Evolutionary conservation across 23 red algal species (phyloP).

Genomic region (Gracilariopsis chorda): DNA sequence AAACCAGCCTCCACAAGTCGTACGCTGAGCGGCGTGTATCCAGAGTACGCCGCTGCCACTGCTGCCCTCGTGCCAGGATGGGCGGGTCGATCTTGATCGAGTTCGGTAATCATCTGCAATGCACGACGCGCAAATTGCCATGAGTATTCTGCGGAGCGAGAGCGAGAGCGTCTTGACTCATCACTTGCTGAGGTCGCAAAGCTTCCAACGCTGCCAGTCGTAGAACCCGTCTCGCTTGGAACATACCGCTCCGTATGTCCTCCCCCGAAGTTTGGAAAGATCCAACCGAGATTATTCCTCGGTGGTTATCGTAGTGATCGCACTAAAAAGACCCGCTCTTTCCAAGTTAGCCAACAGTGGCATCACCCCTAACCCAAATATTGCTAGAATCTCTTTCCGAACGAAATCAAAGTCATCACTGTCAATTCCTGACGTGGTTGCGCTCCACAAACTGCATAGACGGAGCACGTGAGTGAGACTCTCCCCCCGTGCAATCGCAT

Average conservation of each 20-base stretch:
- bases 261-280: conserved; percentile 36
- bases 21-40: conserved; percentile 64
- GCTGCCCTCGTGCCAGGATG: conserved; percentile 8
- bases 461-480: conserved; percentile 45
- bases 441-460: conserved; percentile 46
- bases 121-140: conserved; percentile 77
- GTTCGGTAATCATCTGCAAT: conserved; percentile 50
- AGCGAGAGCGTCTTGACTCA: background rate
- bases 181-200: background rate
- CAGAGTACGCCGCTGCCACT: conserved; percentile 58
- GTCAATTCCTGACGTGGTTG: conserved; percentile 45
- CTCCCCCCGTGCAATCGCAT: conserved; percentile 41
- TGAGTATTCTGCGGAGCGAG: conserved; percentile 39
- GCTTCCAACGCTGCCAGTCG: conserved; percentile 3
- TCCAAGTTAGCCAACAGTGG: conserved; percentile 50
- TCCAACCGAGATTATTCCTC: conserved; percentile 20
- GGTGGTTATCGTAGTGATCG: conserved; percentile 31
- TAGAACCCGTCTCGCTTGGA: conserved; percentile 22
- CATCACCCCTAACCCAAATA: conserved; percentile 46
- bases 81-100: conserved; percentile 33
- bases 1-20: conserved; percentile 65
- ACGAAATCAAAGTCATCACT: conserved; percentile 48
- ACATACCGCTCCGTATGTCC: conserved; percentile 5
- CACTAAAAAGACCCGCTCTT: conserved; percentile 28
- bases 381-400: conserved; percentile 37